phyloP scores from a whole-genome alignment of 768 basidiomycete species.

The Leccinum longicurvipes region DNA sequence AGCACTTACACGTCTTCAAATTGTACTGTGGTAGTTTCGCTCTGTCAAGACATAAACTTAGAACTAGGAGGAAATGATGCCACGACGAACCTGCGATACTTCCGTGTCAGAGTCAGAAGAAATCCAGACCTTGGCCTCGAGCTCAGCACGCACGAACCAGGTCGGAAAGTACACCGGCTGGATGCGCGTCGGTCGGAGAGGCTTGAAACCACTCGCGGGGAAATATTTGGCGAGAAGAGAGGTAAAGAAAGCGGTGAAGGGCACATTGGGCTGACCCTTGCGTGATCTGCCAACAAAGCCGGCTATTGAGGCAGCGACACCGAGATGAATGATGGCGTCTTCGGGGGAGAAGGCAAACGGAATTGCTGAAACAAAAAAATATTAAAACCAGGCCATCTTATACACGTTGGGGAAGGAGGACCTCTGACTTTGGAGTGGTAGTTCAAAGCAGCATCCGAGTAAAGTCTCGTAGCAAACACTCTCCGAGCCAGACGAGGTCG shows the following conservation, averaged over 20 bases:
- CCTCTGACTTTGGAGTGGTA: slow-evolving; percentile 42
- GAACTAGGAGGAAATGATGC: slow-evolving; percentile 1
- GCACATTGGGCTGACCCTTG: slow-evolving; percentile 11
- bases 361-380: slow-evolving; percentile 37
- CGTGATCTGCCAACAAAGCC: slow-evolving; percentile 20
- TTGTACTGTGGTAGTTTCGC: slow-evolving; percentile 30
- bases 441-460: slow-evolving; percentile 20
- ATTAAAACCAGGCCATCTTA: slow-evolving; percentile 5
- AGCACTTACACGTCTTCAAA: slow-evolving; percentile 47
- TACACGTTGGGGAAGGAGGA: slow-evolving; percentile 14
- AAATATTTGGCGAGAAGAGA: slow-evolving; percentile 37
- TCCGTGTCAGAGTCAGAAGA: slow-evolving; percentile 21
- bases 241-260: slow-evolving; percentile 22
- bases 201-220: slow-evolving; percentile 36
- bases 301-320: slow-evolving; percentile 33
- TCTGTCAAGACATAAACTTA: slow-evolving; percentile 23
- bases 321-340: slow-evolving; percentile 41
- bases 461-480: slow-evolving; percentile 7
- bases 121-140: slow-evolving; percentile 37
- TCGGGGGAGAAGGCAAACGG: slow-evolving; percentile 49
- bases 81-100: slow-evolving; percentile 23
- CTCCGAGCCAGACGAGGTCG: slow-evolving; percentile 9
- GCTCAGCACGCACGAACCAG: slow-evolving; percentile 59
- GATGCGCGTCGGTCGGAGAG: slow-evolving; percentile 44
- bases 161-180: slow-evolving; percentile 58